These are phyloP conservation scores for Tetraselmis chui DNA, from an alignment of 139 green algal genomes.

Conservation along the genomic window DNA sequence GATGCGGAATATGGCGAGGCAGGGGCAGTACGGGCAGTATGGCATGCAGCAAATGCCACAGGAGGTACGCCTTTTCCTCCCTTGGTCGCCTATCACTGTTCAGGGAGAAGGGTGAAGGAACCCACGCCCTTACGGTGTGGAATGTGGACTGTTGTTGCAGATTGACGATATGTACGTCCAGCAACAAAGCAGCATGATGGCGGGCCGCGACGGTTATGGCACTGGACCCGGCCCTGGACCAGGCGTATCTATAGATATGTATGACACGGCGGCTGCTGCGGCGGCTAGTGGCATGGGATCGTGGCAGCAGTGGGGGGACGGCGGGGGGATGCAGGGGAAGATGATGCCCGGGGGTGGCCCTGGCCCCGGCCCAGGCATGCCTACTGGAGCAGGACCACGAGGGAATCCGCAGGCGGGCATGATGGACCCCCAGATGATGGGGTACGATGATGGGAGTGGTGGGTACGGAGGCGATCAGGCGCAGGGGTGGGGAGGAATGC, in stretches of 20 bases:
- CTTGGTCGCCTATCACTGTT: no score
- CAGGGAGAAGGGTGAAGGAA: no score
- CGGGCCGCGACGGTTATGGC: background rate
- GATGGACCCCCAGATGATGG: background rate
- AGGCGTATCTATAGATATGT: background rate
- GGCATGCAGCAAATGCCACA: background rate
- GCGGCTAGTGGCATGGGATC: background rate
- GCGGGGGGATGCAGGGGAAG: background rate
- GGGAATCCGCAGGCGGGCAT: background rate
- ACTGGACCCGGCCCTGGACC: no score
- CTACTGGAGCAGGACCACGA: no score
- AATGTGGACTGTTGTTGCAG: no score
- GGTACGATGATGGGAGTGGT: background rate
- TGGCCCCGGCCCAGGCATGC: no score
- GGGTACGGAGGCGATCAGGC: no score
- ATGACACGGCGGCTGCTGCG: background rate
- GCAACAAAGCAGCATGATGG: background rate
- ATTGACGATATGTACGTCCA: background rate
- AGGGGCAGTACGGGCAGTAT: background rate
- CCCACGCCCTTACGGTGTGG: no score
- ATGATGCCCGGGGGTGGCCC: background rate
- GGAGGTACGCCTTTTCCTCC: background rate
- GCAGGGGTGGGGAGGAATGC: background rate
- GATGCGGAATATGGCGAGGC: background rate
- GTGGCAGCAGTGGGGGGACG: background rate